Base-by-base conservation (phyloP, 2,329 filamentous ascomycete genomes). In the Alternaria consortialis region DNA sequence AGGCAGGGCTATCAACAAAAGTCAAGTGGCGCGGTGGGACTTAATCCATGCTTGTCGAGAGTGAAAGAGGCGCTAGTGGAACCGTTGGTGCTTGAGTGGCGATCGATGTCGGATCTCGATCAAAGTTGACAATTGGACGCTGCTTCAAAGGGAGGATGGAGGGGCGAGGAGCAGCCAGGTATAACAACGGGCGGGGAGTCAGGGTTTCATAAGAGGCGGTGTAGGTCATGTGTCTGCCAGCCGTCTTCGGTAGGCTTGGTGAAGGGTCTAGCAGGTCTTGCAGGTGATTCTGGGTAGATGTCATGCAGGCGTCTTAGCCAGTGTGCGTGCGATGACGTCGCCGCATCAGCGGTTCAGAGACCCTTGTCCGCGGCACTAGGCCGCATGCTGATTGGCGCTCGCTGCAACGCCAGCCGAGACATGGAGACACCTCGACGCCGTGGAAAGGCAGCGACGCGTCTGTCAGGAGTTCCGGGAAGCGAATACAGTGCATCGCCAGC, bases 201-300 rank as follows among this genome's bases (percentile, higher is more conserved):
- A 44, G 31, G 42, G 34, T 44, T 40, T 13, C 20, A 42, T n/a
- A 43, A 36, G 58, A 54, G 56, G 65, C 65, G 63, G 65, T 68
- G 65, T 61, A 64, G 64, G 65, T 66, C 65, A 68, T 65, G 61
- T 60, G 63, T 34, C 15, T 25, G 37, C 39, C 39, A 44, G 51
- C 34, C 20, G 50, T n/a, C 27, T 50, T 37, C 25, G 32, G 48
- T 50, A n/a, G 61, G 56, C 61, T 46, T n/a, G 61, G 43, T 48
- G 44, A 52, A 57, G 46, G 58, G 47, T 47, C 43, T 40, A 36
- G 44, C 31, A 52, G 23, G 57, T 44, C 25, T 53, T 62, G 56
- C 52, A 53, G 58, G 39, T 58, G 61, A 56, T 63, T 64, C 52
- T 53, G 23, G 37, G 32, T 53, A 36, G 34, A 67, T 63, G 58